Base-by-base conservation (phyloP, 371 early-diverging fungal genomes). In the Mortierella sp. region DNA sequence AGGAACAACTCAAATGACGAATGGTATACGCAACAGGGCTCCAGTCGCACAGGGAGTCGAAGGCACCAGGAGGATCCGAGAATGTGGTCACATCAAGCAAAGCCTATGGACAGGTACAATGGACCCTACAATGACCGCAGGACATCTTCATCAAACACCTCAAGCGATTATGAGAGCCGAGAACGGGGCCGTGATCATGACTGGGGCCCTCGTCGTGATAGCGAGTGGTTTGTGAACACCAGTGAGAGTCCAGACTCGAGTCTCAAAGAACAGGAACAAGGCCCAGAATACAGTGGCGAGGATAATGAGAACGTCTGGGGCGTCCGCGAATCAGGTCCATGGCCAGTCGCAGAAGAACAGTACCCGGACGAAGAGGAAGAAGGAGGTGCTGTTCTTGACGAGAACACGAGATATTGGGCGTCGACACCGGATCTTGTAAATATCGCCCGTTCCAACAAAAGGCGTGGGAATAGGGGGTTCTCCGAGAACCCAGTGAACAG, bases 331-430 rank as follows among this genome's bases (percentile, higher is more conserved):
- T 37, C 39, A 22, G 55, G 17, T 12, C 58, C 44, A 19, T 63
- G 63, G 71, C 19, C 55, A 0, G 44, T 45, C 3, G n/a, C 48
- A 29, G 40, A 45, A 22, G 39, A 43, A 3, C 24, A 22, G 13
- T 13, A 3, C 27, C 51, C 34, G 4, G 44, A 21, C n/a, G 29
- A 44, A 2, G 57, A 44, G 16, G 53, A 57, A 12, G 66, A 71
- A n/a, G 58, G 60, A 1, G 63, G 59, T 49, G 34, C 40, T 19
- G 48, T 39, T n/a, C 25, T 71, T 31, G 66, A 71, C 21, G 72
- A 60, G 10, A 29, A 57, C 22, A 71, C 66, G n/a, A 50, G 52
- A 16, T 65, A 65, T 27, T 71, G 72, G 72, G 65, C 57, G 3
- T 51, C 50, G 2, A 27, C 56, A 2, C 34, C 34, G 10, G 34